phyloP scores from a whole-genome alignment of 148 eudicot species.

The Pharnaceum exiguum region DNA sequence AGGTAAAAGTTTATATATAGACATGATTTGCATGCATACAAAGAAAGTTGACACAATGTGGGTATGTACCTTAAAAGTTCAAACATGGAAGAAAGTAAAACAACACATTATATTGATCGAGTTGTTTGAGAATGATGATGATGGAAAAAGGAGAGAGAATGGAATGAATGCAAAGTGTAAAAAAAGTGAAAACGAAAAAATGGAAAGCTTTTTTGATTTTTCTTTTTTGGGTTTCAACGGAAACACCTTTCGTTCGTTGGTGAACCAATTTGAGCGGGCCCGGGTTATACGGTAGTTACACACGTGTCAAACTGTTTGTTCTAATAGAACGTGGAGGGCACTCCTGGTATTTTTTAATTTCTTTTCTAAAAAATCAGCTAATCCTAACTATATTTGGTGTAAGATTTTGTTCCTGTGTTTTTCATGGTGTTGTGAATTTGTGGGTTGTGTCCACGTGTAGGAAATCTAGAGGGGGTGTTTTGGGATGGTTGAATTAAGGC shows the following conservation, averaged over 20 bases:
- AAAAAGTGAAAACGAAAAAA: conserved; percentile 14
- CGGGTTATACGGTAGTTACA: conserved; percentile 26
- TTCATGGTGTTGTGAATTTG: background rate
- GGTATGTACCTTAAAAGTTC: conserved; percentile 21
- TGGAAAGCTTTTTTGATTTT: conserved; percentile 14
- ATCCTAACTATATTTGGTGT: background rate
- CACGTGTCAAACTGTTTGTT: conserved; percentile 32
- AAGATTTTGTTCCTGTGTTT: background rate
- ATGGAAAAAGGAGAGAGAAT: conserved; percentile 9
- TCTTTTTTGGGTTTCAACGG: conserved; percentile 40
- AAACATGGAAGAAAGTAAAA: conserved; percentile 1
- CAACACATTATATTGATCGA: background rate
- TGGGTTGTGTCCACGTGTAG: background rate
- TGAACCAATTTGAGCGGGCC: conserved; percentile 46
- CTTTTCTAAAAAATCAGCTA: conserved; percentile 12
- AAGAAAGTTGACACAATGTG: conserved; percentile 11
- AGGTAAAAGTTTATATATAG: background rate
- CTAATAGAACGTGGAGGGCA: conserved; percentile 16
- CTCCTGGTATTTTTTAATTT: background rate
- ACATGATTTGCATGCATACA: background rate
- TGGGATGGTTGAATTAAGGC: background rate
- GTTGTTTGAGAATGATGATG: background rate
- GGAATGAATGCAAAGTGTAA: conserved; percentile 9
- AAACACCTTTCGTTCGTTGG: conserved; percentile 47
- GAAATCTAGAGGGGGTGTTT: background rate